Evolutionary conservation across 2,329 filamentous ascomycete genomes (phyloP).

Genomic region (Ascosphaera apis): DNA sequence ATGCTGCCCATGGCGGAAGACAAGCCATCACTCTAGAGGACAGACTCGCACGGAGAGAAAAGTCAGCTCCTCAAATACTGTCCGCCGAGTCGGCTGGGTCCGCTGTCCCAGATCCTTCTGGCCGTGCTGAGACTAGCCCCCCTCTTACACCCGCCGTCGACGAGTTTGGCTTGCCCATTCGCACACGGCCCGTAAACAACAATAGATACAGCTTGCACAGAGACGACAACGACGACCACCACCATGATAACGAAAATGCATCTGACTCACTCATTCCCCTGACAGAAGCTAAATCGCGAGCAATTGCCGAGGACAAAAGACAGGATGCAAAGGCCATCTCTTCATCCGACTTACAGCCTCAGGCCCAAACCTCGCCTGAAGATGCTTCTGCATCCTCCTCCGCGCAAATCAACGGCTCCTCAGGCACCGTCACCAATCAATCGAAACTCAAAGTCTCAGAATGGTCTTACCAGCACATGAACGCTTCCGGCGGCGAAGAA

Average conservation of each 20-base stretch:
- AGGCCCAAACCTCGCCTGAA: too few species aligned
- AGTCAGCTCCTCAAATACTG: not conserved
- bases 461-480: slow-evolving; percentile 72
- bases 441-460: slow-evolving; percentile 36
- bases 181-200: slow-evolving; percentile 3
- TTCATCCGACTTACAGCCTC: not conserved
- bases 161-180: slow-evolving; percentile 19
- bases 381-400: too few species aligned
- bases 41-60: too few species aligned
- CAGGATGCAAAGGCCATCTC: not conserved
- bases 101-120: too few species aligned
- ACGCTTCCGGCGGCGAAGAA: slow-evolving; percentile 28
- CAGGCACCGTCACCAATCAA: not conserved
- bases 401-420: not conserved
- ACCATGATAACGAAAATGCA: too few species aligned
- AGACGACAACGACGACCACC: too few species aligned
- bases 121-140: slow-evolving; percentile 1
- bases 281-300: too few species aligned
- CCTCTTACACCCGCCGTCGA: slow-evolving; percentile 13
- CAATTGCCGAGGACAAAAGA: not conserved
- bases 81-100: slow-evolving; percentile 2
- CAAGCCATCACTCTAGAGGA: too few species aligned
- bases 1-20: too few species aligned
- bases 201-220: too few species aligned
- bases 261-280: too few species aligned